Conservation (phyloP, 208 protist species). For the Spongospora subterranea region DNA sequence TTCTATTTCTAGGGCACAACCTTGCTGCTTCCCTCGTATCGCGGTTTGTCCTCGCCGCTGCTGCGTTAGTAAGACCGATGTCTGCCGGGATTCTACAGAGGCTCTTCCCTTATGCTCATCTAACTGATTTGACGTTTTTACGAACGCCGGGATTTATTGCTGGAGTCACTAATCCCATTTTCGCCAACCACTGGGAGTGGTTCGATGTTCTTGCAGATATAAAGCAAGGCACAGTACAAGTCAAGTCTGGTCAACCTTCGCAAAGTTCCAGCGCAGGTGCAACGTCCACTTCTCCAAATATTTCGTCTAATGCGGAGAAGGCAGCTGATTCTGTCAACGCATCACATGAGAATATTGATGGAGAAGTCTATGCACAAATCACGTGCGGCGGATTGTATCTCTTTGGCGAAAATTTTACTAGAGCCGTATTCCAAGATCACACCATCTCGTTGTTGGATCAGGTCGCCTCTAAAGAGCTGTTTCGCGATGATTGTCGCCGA, state of each 20-base stretch:
- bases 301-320: not conserved
- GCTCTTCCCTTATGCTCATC: constrained; percentile 73
- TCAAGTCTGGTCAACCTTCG: not conserved
- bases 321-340: not conserved
- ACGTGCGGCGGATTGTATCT: not conserved
- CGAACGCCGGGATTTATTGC: constrained; percentile 71
- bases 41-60: constrained; percentile 71
- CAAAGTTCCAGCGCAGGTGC: not conserved
- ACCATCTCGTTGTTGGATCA: constrained; percentile 37
- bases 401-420: constrained; percentile 24
- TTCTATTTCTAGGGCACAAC: constrained; percentile 74
- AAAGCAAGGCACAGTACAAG: constrained; percentile 58
- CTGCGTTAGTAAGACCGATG: constrained; percentile 71
- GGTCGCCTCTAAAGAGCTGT: constrained; percentile 25
- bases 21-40: constrained; percentile 69
- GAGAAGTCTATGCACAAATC: constrained; percentile 31
- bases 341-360: constrained; percentile 9
- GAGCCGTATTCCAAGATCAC: constrained; percentile 44
- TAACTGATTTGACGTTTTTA: constrained; percentile 71
- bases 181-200: constrained; percentile 70
- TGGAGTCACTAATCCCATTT: constrained; percentile 75
- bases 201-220: constrained; percentile 68
- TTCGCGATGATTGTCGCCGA: not conserved
- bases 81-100: constrained; percentile 68
- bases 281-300: not conserved